phyloP scores from a whole-genome alignment of 805 yeast species.

The Dipodascopsis uninucleata region DNA sequence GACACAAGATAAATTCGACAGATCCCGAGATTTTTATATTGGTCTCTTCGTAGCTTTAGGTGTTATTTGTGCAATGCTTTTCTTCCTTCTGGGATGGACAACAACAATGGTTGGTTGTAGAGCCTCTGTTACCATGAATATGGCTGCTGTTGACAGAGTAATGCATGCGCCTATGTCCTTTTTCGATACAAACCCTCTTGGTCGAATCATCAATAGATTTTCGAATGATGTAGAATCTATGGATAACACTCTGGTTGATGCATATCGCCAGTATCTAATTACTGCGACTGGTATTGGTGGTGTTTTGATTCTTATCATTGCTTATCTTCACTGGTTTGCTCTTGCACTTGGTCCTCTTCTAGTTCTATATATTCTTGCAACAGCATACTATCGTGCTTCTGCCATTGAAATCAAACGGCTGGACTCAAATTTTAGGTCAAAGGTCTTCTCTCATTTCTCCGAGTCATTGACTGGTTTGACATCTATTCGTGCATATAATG shows the following conservation, averaged over 20 bases:
- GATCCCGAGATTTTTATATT: conserved; percentile 57
- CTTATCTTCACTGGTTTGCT: conserved; percentile 75
- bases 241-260: conserved; percentile 75
- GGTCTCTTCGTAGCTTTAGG: conserved; percentile 56
- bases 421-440: conserved; percentile 69
- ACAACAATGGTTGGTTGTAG: conserved; percentile 43
- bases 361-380: conserved; percentile 44
- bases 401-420: conserved; percentile 72
- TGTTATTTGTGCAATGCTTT: conserved; percentile 51
- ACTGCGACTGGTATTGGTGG: conserved; percentile 57
- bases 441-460: conserved; percentile 65
- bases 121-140: conserved; percentile 58
- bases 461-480: conserved; percentile 64
- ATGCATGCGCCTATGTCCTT: conserved; percentile 78
- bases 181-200: conserved; percentile 83
- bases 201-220: conserved; percentile 78
- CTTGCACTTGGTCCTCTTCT: conserved; percentile 56
- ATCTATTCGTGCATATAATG: conserved; percentile 59
- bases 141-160: conserved; percentile 55
- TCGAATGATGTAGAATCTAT: conserved; percentile 83
- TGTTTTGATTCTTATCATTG: conserved; percentile 59
- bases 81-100: conserved; percentile 43
- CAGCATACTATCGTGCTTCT: conserved; percentile 63
- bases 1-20: conserved; percentile 55
- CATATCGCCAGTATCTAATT: conserved; percentile 56